Percentiles rank a stretch among this genome's conserved stretches.
These are phyloP conservation scores for Geotrichum klebahnii DNA, from an alignment of 1,139 yeast species.

Conservation along the genomic window DNA sequence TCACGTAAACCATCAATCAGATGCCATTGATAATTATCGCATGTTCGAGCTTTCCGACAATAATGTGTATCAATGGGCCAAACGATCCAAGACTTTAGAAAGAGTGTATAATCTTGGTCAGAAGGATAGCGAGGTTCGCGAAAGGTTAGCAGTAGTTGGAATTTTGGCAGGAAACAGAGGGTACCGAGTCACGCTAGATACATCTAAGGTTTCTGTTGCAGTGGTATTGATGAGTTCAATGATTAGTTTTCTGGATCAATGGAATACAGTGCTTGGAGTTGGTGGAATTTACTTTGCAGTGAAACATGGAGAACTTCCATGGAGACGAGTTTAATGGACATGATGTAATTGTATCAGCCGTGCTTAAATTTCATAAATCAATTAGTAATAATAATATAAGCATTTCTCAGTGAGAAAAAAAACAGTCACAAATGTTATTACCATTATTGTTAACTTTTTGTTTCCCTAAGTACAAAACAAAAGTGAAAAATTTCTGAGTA, in stretches of 20 bases:
- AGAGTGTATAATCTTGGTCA: conserved; percentile 55
- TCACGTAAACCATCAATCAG: conserved; percentile 55
- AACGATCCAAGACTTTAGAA: conserved; percentile 55
- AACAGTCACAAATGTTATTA: no score
- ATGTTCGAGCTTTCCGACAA: conserved; percentile 59
- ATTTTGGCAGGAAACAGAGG: conserved; percentile 44
- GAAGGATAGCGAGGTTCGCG: conserved; percentile 59
- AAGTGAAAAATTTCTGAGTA: no score
- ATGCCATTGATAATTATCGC: conserved; percentile 57
- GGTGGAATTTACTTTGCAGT: conserved; percentile 60
- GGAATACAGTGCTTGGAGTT: conserved; percentile 58
- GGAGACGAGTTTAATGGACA: conserved; percentile 52
- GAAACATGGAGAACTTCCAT: conserved; percentile 50
- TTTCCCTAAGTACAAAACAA: not conserved
- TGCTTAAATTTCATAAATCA: not conserved
- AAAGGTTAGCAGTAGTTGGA: conserved; percentile 41
- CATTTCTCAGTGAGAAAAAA: not conserved
- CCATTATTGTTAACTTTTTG: not conserved
- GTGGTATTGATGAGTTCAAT: conserved; percentile 57
- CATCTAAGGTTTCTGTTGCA: conserved; percentile 50
- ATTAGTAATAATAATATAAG: not conserved
- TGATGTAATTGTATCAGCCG: not conserved
- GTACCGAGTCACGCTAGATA: conserved; percentile 53
- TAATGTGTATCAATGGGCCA: conserved; percentile 60
- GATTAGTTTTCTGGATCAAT: conserved; percentile 59